Percentiles rank a stretch among this genome's conserved stretches.
phyloP scores from a whole-genome alignment of 2,329 filamentous ascomycete species.

The Aspergillus sp. region DNA sequence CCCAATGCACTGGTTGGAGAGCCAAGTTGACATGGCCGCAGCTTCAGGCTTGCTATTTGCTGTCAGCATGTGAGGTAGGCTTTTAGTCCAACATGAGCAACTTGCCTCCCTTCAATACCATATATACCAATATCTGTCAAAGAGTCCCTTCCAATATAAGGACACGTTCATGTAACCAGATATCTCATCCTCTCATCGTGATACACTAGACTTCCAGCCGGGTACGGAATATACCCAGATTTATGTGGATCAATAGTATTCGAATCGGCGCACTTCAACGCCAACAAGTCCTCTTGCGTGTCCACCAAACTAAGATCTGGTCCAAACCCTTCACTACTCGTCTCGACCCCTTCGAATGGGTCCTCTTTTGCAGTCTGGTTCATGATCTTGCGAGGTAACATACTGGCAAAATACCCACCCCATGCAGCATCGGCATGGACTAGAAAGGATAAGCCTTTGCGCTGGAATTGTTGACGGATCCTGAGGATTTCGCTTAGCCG shows the following conservation, averaged over 20 bases:
- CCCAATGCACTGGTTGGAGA: slow-evolving; percentile 47
- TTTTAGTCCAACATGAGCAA: too few relatives aligned
- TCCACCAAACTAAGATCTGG: background rate
- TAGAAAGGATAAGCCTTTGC: slow-evolving; percentile 45
- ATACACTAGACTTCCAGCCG: slow-evolving; percentile 47
- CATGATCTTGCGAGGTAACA: slow-evolving; percentile 33
- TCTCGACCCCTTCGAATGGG: background rate
- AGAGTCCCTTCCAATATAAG: slow-evolving; percentile 47
- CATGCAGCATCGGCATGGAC: slow-evolving; percentile 52
- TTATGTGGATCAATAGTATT: slow-evolving; percentile 53
- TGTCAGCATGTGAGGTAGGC: too few relatives aligned
- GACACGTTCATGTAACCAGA: slow-evolving; percentile 15
- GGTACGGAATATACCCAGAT: slow-evolving; percentile 49
- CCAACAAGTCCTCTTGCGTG: slow-evolving; percentile 25
- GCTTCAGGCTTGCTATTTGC: slow-evolving; percentile 46
- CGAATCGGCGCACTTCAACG: slow-evolving; percentile 43
- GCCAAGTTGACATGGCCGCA: slow-evolving; percentile 46
- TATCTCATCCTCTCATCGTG: slow-evolving; percentile 46
- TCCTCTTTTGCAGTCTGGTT: too few relatives aligned
- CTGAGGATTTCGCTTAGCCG: slow-evolving; percentile 38
- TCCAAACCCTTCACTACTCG: background rate
- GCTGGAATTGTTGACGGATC: slow-evolving; percentile 43
- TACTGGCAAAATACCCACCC: slow-evolving; percentile 53
- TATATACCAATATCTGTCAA: slow-evolving; percentile 44
- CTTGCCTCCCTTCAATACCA: slow-evolving; percentile 42